These are phyloP conservation scores for Dothideomycetes sp. DNA, from an alignment of 2,329 filamentous ascomycete species.

Conservation along the genomic window DNA sequence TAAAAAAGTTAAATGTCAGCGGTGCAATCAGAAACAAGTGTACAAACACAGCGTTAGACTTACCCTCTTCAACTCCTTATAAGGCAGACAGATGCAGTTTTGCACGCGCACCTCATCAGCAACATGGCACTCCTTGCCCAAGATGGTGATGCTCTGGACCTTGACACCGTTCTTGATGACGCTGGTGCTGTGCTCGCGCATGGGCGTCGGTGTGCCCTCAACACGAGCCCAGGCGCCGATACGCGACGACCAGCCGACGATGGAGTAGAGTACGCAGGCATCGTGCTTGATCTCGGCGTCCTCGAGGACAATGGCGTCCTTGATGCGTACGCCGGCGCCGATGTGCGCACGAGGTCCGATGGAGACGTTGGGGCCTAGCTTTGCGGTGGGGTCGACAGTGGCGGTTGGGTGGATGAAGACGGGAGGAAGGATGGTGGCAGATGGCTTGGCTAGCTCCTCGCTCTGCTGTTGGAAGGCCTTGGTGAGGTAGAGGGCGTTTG, in stretches of 20 bases:
- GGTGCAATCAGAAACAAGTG: no score
- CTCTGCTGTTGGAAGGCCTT: constrained; percentile 80
- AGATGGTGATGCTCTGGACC: constrained; percentile 94
- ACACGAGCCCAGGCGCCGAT: constrained; percentile 97
- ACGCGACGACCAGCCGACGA: constrained; percentile 93
- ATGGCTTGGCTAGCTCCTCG: constrained; percentile 70
- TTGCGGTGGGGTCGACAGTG: constrained; percentile 83
- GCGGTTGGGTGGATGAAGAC: constrained; percentile 94
- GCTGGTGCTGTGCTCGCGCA: constrained; percentile 81
- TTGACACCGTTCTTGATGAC: constrained; percentile 97
- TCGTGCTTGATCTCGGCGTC: constrained; percentile 95
- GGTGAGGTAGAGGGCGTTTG: constrained; percentile 91
- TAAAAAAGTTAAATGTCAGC: constrained; percentile 21
- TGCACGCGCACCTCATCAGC: constrained; percentile 92
- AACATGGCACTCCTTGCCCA: constrained; percentile 91
- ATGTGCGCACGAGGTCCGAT: constrained; percentile 81
- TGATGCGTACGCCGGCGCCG: constrained; percentile 80
- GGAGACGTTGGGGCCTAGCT: constrained; percentile 93
- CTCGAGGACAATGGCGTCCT: constrained; percentile 92
- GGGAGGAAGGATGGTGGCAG: constrained; percentile 77
- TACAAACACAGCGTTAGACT: constrained; percentile 21
- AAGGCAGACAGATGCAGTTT: constrained; percentile 95
- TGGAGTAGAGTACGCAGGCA: constrained; percentile 87
- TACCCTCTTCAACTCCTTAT: constrained; percentile 95
- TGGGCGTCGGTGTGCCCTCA: constrained; percentile 83